These are phyloP conservation scores for Eucalyptus pauciflora DNA, from an alignment of 345 rosid species.

Conservation along the genomic window DNA sequence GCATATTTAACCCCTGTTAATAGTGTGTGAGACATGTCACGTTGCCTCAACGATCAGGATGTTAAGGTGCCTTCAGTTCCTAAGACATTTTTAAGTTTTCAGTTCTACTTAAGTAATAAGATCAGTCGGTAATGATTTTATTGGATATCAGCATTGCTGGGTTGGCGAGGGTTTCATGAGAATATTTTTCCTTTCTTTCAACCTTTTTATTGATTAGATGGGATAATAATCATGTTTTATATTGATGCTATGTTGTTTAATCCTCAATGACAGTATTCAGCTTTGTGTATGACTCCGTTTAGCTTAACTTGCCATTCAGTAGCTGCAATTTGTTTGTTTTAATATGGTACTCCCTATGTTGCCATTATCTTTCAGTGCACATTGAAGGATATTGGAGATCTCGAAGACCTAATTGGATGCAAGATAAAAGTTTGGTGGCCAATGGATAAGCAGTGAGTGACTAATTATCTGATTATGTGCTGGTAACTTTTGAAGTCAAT, in stretches of 20 bases:
- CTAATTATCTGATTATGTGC: background rate
- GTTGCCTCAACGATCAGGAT: background rate
- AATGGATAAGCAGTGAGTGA: conserved; percentile 86
- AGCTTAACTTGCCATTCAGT: background rate
- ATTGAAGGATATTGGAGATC: conserved; percentile 34
- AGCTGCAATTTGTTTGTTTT: background rate
- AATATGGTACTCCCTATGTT: background rate
- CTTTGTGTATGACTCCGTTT: background rate
- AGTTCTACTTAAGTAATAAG: background rate
- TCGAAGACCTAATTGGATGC: conserved; percentile 73
- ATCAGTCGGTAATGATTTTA: background rate
- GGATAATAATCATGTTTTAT: background rate
- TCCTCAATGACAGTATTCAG: background rate
- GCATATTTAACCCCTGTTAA: background rate
- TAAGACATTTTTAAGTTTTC: background rate
- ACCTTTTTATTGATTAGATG: background rate
- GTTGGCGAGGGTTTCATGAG: background rate
- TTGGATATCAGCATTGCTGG: background rate
- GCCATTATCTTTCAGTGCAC: conserved; percentile 43
- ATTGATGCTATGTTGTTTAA: background rate
- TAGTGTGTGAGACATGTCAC: background rate
- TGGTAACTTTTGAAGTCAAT: background rate
- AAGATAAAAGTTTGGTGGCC: conserved; percentile 99
- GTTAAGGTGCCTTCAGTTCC: background rate
- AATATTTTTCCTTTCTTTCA: background rate